Evolutionary conservation across 306 rosid genomes (phyloP).

Genomic region (Corylus americana): DNA sequence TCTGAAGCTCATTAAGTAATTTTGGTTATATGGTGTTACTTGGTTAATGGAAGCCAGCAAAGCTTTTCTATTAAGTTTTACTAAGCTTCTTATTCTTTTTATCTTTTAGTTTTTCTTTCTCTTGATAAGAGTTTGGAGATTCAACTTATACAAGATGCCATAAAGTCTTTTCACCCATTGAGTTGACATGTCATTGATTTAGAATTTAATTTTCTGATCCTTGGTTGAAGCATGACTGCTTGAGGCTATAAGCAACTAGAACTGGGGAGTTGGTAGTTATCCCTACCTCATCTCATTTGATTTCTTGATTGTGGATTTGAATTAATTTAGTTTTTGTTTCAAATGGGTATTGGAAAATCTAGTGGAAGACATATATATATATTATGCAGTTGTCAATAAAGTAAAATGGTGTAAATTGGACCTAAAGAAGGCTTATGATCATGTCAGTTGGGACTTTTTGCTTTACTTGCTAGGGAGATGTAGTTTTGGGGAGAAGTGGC

Average conservation of each 20-base stretch:
- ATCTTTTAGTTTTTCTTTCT: slow-evolving; percentile 13
- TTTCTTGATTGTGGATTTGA: neutral
- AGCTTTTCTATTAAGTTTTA: slow-evolving; percentile 11
- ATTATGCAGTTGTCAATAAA: slow-evolving; percentile 3
- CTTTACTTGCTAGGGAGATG: no score
- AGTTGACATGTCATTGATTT: slow-evolving; percentile 10
- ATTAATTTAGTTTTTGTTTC: neutral
- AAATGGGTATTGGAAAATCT: neutral
- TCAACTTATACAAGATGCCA: slow-evolving; percentile 5
- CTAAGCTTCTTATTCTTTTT: slow-evolving; percentile 18
- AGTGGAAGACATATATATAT: slow-evolving; percentile 10
- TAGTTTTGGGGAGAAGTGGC: no score
- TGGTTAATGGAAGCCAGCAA: slow-evolving; percentile 14
- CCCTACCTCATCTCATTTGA: neutral
- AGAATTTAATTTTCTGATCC: slow-evolving; percentile 15
- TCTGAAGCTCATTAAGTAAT: neutral
- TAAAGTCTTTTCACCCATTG: slow-evolving; percentile 9
- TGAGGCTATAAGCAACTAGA: neutral
- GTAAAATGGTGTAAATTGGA: no score
- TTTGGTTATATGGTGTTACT: slow-evolving; percentile 18
- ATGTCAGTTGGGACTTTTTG: no score
- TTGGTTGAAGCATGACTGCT: neutral
- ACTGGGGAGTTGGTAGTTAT: neutral
- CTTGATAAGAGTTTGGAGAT: slow-evolving; percentile 20
- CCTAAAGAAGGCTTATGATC: no score